Base-by-base conservation (phyloP, 2,329 filamentous ascomycete genomes). In the Aspergillus ruber region DNA sequence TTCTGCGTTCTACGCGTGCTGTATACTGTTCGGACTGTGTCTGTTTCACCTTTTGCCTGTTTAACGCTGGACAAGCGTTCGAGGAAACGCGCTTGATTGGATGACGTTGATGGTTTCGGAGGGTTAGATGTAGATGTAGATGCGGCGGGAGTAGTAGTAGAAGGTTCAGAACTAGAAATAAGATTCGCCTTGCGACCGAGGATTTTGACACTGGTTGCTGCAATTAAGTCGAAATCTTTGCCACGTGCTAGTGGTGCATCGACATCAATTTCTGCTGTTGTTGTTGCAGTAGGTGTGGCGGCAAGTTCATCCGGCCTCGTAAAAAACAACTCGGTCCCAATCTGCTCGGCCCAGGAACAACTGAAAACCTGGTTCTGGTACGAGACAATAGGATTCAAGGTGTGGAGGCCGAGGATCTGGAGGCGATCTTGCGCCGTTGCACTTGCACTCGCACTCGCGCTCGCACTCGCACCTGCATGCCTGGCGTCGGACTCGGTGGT, bases 291-390 rank as follows among this genome's bases (percentile, higher is more conserved):
- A 32, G 53, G 43, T 4, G 44, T 29, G 10, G 57, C 63, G 9
- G 64, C 57, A 47, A 68, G 55, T 6, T 62, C 52, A 38, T 67
- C 52, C 35, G 60, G 55, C 51, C 76, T 69, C 52, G 75, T 77
- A 58, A 96, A 85, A 38, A 95, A 79, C 54, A 90, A 73, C 56
- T 94, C 88, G 0, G 90, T 95, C 32, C 91, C 91, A 39, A 95
- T 80, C 50, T 89, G 85, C 51, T 87, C 82, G 9, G 82, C 80
- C 91, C 91, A 97, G 41, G 81, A 73, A 54, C 89, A 91, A 53
- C 82, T 83, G 63, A 90, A 93, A 18, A 94, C 73, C 52, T 84
- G 81, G 25, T 86, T 86, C 49, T 85, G 79, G 68, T 94, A 94
- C 18, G 86, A 85, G 50, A 95, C 77, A 23, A 95, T 73, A 0